phyloP scores from a whole-genome alignment of 768 basidiomycete species.

The Russula dissimulans region DNA sequence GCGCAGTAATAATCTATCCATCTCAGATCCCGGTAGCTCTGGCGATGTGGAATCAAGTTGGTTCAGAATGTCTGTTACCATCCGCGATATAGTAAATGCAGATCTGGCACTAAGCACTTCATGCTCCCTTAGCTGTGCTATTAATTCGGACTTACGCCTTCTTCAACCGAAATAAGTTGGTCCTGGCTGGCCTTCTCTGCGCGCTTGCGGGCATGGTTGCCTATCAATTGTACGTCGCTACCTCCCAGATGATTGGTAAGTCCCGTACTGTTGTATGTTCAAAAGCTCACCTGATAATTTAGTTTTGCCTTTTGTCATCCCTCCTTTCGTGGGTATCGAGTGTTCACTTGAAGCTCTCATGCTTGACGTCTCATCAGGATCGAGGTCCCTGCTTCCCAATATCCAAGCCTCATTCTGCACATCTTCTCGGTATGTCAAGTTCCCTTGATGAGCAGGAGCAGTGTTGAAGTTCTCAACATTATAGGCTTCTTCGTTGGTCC shows the following conservation, averaged over 20 bases:
- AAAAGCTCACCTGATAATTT: background rate
- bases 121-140: conserved; percentile 45
- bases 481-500: conserved; percentile 32
- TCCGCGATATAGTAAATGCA: background rate
- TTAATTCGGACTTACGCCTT: conserved; percentile 81
- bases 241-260: conserved; percentile 69
- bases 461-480: conserved; percentile 17
- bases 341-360: background rate
- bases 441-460: background rate
- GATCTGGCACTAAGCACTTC: conserved; percentile 6
- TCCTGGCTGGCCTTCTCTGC: conserved; percentile 53
- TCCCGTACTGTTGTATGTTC: background rate
- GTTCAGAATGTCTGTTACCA: conserved; percentile 53
- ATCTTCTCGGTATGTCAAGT: conserved; percentile 53
- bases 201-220: conserved; percentile 66
- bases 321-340: conserved; percentile 42
- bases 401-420: conserved; percentile 77
- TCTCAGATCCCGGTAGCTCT: conserved; percentile 66
- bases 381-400: conserved; percentile 69
- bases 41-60: conserved; percentile 84
- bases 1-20: background rate
- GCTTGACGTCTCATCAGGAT: conserved; percentile 25
- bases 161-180: conserved; percentile 67
- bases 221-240: conserved; percentile 75
- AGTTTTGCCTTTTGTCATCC: conserved; percentile 50